Base-by-base conservation (phyloP, 1,284 basidiomycete species). In the Amylostereum chailletii region DNA sequence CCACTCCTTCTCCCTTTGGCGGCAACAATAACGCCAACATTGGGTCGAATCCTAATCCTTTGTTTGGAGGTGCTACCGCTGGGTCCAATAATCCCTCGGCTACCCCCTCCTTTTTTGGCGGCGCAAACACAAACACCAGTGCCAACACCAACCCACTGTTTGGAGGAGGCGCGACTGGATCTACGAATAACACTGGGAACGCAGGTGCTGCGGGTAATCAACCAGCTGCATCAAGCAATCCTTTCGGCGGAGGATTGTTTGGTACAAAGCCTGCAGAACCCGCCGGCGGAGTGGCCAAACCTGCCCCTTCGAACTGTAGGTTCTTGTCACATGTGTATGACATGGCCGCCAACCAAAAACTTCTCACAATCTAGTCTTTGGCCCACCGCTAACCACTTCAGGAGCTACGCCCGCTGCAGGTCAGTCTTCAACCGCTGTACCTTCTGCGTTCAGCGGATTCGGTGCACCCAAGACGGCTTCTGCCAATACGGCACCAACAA, bases 241-340 rank as follows among this genome's bases (percentile, higher is more conserved):
- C 51, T 10, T 3, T 45, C 10, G 42, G 47, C 3, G 44, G 43
- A 31, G 9, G 32, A 6, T 26, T 46, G 27, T 49, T 53, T 19
- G 30, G 47, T 33, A 11, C 44, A n/a, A 45, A 38, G 8, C 37
- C 31, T 5, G 45, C 34, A 9, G 33, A 37, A 19, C 3, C 52
- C 27, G 45, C 32, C 29, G n/a, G 7, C 34, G 42, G 40, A 26
- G 48, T 53, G 19, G 47, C 55, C 4, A 58, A 56, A n/a, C 52
- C 58, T 38, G 47, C 57, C 7, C 45, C 53, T 27, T 43, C 57
- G 11, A 34, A 47, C 45, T 48, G 58, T 57, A 46, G 39, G 55
- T 33, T 36, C 36, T 37, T 32, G 39, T 50, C 9, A 8, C 37
- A 5, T 33, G 5, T 1, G 30, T 32, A 8, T n/a, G 42, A 30